A percentile compares a stretch with the other conserved stretches of the same genome.
These are phyloP conservation scores for Globisporangium nunn DNA, from an alignment of 352 stramenopile species.

Conservation along the genomic window DNA sequence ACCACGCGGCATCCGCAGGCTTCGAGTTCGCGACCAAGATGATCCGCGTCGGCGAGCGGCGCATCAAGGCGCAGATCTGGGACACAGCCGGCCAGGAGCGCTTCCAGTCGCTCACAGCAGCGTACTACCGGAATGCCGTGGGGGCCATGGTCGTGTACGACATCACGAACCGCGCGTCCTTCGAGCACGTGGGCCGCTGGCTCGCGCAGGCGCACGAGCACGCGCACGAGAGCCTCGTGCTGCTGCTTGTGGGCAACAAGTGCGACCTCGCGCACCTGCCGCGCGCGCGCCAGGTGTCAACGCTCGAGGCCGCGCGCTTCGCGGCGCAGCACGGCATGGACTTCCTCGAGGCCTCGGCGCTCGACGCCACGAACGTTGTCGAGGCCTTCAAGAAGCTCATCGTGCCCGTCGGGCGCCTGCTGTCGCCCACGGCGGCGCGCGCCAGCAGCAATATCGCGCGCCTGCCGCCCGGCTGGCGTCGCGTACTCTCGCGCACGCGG, in stretches of 20 bases:
- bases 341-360: conserved; percentile 81
- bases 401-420: conserved; percentile 68
- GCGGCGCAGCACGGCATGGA: conserved; percentile 76
- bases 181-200: conserved; percentile 76
- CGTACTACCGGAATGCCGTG: conserved; percentile 89
- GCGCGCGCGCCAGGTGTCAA: conserved; percentile 77
- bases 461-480: conserved; percentile 66
- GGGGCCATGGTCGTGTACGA: conserved; percentile 91
- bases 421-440: conserved; percentile 45
- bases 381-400: conserved; percentile 88
- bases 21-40: conserved; percentile 88
- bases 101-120: conserved; percentile 89
- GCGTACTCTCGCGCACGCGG: conserved; percentile 73
- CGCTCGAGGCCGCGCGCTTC: conserved; percentile 78
- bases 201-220: conserved; percentile 78
- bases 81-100: conserved; percentile 86
- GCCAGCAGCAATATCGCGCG: conserved; percentile 45
- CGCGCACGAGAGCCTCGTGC: conserved; percentile 73
- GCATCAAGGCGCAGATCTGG: conserved; percentile 87
- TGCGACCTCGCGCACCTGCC: conserved; percentile 76
- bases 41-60: conserved; percentile 72
- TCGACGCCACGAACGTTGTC: conserved; percentile 83
- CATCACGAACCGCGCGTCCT: conserved; percentile 83
- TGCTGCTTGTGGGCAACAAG: conserved; percentile 86
- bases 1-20: conserved; percentile 7